Evolutionary conservation across 1,139 yeast species (phyloP).

Genomic region (Suhomyces chickasaworum): DNA sequence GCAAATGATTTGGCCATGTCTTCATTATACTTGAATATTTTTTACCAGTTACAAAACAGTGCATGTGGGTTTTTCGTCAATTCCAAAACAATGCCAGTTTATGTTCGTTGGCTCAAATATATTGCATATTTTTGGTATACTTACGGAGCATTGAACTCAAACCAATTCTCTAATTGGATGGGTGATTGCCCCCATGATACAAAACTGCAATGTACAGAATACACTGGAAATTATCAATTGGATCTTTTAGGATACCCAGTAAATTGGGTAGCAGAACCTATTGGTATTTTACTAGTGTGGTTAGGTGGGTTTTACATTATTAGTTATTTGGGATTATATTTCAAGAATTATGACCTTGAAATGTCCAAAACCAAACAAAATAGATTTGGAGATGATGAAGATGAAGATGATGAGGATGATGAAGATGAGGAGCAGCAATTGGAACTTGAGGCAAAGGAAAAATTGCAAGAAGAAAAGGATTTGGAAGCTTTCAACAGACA

Average conservation of each 20-base stretch:
- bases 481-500: background rate
- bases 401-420: conserved; percentile 19
- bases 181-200: conserved; percentile 23
- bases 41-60: conserved; percentile 29
- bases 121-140: conserved; percentile 31
- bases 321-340: conserved; percentile 19
- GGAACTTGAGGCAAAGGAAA: background rate
- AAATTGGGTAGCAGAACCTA: conserved; percentile 25
- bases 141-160: conserved; percentile 26
- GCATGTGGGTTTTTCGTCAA: conserved; percentile 31
- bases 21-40: conserved; percentile 21
- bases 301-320: conserved; percentile 21
- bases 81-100: conserved; percentile 28
- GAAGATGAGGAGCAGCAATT: conserved; percentile 3
- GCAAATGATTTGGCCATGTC: conserved; percentile 23
- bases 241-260: conserved; percentile 23
- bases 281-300: conserved; percentile 25
- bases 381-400: conserved; percentile 23
- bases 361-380: conserved; percentile 24
- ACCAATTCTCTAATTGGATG: conserved; percentile 26
- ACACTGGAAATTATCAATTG: conserved; percentile 25
- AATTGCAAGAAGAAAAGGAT: background rate
- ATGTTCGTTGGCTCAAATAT: conserved; percentile 30
- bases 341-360: conserved; percentile 23
- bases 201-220: conserved; percentile 18